Evolutionary conservation across 768 basidiomycete species (phyloP).

Genomic region (Lyophyllum atratum): DNA sequence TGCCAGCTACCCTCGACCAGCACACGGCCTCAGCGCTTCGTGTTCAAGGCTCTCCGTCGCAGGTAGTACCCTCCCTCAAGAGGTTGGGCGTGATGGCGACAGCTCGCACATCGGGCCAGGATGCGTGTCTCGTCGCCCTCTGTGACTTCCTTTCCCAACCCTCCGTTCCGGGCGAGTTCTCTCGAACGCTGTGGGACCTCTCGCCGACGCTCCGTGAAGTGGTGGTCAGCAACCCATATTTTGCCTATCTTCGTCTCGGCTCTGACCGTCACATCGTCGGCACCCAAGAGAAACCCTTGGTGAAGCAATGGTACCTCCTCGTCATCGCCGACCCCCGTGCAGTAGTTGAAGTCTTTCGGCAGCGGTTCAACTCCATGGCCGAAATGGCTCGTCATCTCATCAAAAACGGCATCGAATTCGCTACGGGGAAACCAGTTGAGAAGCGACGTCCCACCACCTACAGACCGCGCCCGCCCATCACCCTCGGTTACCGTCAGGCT

Average conservation of each 20-base stretch:
- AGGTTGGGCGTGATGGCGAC: background rate
- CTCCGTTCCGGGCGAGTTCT: background rate
- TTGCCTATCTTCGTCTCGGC: background rate
- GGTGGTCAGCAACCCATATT: background rate
- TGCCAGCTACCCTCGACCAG: background rate
- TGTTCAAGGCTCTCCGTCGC: too few relatives aligned
- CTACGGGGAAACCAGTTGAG: background rate
- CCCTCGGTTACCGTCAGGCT: background rate
- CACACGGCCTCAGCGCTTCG: too few relatives aligned
- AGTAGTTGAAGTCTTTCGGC: constrained; percentile 2
- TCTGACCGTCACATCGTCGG: background rate
- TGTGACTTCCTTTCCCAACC: background rate
- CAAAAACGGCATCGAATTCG: background rate
- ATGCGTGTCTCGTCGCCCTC: background rate
- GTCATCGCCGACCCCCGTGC: constrained; percentile 2
- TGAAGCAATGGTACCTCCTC: constrained; percentile 9
- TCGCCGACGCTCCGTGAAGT: background rate
- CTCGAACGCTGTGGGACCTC: background rate
- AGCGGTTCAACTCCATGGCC: background rate
- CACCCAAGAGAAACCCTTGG: background rate
- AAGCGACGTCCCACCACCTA: background rate
- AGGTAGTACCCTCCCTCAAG: too few relatives aligned
- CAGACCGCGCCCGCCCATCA: background rate
- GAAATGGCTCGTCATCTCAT: constrained; percentile 5
- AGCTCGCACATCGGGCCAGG: background rate